Conservation (phyloP, 73 alveolate genomes). For the Stentor coeruleus region DNA sequence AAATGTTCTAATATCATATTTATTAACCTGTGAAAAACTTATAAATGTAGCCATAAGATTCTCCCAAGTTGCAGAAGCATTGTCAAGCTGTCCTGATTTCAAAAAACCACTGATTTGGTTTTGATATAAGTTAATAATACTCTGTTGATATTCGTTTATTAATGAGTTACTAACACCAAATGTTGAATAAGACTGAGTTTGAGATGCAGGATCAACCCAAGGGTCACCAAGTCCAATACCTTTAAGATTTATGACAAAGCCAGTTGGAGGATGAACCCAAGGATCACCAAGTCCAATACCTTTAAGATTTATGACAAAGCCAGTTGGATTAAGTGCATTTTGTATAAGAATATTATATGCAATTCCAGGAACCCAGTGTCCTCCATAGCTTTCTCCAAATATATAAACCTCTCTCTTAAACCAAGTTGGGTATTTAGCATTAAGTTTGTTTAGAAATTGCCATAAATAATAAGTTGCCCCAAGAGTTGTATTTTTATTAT, state of each 20-base stretch:
- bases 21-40: not conserved
- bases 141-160: not conserved
- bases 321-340: not conserved
- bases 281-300: too few species aligned
- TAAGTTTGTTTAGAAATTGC: too few species aligned
- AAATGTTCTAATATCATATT: too few species aligned
- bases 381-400: conserved; percentile 88
- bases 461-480: too few species aligned
- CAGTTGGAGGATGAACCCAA: too few species aligned
- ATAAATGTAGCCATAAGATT: not conserved
- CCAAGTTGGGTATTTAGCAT: conserved; percentile 14
- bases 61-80: not conserved
- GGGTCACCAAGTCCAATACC: conserved; percentile 28
- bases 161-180: not conserved
- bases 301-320: too few species aligned
- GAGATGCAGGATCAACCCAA: conserved; percentile 19
- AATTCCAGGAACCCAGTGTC: conserved; percentile 78
- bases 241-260: conserved; percentile 7
- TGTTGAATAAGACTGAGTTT: not conserved
- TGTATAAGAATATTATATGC: conserved; percentile 37
- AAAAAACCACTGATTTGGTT: not conserved
- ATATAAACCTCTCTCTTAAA: conserved; percentile 53
- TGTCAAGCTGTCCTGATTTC: not conserved
- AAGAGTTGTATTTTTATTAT: too few species aligned
- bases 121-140: not conserved